Conservation (phyloP, 208 protist genomes). For the Trypanosoma conorhini region DNA sequence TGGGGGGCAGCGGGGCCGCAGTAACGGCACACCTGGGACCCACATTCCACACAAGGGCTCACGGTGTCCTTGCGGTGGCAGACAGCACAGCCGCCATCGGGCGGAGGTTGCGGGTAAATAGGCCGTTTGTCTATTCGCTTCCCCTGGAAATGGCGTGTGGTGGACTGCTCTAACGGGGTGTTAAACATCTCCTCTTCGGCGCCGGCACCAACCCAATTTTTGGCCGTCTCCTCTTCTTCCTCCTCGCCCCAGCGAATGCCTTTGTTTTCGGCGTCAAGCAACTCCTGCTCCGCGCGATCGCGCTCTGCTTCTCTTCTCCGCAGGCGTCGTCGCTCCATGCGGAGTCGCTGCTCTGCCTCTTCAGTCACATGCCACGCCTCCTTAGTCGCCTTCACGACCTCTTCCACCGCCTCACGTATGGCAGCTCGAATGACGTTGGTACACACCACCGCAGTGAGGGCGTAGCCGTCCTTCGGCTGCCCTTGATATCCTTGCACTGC, state of each 20-base stretch:
- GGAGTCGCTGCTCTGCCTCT: conserved; percentile 31
- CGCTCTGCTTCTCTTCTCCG: conserved; percentile 26
- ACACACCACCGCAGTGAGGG: conserved; percentile 16
- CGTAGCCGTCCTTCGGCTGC: background rate
- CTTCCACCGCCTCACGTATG: conserved; percentile 63
- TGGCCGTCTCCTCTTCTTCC: background rate
- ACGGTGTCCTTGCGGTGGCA: conserved; percentile 46
- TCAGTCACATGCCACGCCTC: conserved; percentile 35
- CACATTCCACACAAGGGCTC: conserved; percentile 48
- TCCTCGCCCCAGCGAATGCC: background rate
- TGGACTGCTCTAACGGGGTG: background rate
- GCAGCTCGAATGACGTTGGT: conserved; percentile 48
- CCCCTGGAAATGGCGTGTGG: background rate
- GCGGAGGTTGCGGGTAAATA: conserved; percentile 13
- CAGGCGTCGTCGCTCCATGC: conserved; percentile 39
- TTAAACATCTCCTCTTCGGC: background rate
- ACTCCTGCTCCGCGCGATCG: conserved; percentile 29
- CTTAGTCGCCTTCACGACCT: conserved; percentile 51
- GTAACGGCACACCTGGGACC: conserved; percentile 51
- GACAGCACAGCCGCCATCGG: conserved; percentile 33
- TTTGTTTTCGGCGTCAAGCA: conserved; percentile 16
- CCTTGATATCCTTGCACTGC: background rate
- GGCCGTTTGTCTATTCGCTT: background rate
- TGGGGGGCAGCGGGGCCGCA: conserved; percentile 29
- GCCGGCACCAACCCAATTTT: background rate